Evolutionary conservation across 768 basidiomycete species (phyloP), one percentile per base, ranked within the genome.

Genomic region (Serendipita sp.): DNA sequence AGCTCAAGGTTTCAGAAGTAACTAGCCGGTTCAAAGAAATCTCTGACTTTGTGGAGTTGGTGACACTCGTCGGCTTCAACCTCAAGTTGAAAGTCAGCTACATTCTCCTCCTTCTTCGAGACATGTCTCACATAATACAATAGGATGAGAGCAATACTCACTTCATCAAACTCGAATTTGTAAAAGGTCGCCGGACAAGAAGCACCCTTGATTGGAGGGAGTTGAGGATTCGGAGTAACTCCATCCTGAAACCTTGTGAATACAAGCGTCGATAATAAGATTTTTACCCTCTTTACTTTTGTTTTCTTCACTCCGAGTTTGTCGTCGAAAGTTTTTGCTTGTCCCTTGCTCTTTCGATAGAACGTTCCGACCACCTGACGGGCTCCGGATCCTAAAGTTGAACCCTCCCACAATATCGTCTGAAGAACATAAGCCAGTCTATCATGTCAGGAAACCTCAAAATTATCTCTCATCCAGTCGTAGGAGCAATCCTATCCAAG

Each of bases 1-100:
- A 87, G 70, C 76, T 95, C 47, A 86, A 86, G 75, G 83, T 95
- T 62, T 92, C 93, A 1, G 93, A 96, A 74, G 93, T 94, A 30
- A 80, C 89, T 0, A 92, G 89, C 72, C 83, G 93, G 4, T 88
- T 96, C 70, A 78, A 80, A 1, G 79, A 83, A 63, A 72, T 85
- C 3, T 81, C 85, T 51, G 80, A 81, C 41, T 95, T 96, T 69
- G 75, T 79, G 38, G 78, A 78, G 15, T 72, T 92, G 41, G 74
- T 95, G 11, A 71, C 68, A 30, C 80, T 81, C 1, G 76, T 90
- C 63, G 93, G 93, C 3, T 96, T 94, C 75, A 79, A 79, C 58
- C 76, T 89, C 44, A 78, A 76, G 68, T 78, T 76, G 10, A 91
- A 88, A 79, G 92, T 90, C 70, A 41, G 41, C 13, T 28, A 72